Evolutionary conservation across 331 rosid genomes (phyloP).

Genomic region (Rosa hybrid): DNA sequence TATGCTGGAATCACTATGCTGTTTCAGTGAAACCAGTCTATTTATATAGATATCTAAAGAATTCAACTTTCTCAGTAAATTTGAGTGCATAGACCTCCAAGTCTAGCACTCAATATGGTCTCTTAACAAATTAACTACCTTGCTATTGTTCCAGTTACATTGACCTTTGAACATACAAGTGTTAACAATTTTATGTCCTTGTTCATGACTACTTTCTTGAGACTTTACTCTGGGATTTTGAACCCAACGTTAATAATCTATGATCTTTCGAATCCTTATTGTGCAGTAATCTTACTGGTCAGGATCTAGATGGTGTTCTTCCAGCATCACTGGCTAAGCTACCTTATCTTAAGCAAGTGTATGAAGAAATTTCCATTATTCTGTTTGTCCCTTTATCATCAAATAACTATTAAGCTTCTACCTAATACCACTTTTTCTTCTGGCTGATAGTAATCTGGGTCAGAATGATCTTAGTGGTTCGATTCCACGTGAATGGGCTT

Average conservation of each 20-base stretch:
- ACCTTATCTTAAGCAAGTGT: conserved; percentile 26
- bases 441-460: conserved; percentile 27
- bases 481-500: conserved; percentile 42
- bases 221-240: not conserved
- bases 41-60: not conserved
- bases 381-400: not conserved
- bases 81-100: not conserved
- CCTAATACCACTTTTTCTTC: not conserved
- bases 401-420: not conserved
- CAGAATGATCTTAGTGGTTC: conserved; percentile 38
- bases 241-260: not conserved
- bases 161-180: not conserved
- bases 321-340: conserved; percentile 34
- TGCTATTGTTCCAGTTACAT: not conserved
- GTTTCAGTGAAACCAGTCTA: not conserved
- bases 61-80: not conserved
- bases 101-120: not conserved
- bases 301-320: conserved; percentile 41
- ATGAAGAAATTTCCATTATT: conserved; percentile 9
- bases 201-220: not conserved
- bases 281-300: conserved; percentile 27
- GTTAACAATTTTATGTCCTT: not conserved
- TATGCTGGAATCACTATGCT: not conserved
- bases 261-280: not conserved
- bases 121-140: not conserved